Base-by-base conservation (phyloP, 768 basidiomycete genomes). In the Tylopilus subfusipes region DNA sequence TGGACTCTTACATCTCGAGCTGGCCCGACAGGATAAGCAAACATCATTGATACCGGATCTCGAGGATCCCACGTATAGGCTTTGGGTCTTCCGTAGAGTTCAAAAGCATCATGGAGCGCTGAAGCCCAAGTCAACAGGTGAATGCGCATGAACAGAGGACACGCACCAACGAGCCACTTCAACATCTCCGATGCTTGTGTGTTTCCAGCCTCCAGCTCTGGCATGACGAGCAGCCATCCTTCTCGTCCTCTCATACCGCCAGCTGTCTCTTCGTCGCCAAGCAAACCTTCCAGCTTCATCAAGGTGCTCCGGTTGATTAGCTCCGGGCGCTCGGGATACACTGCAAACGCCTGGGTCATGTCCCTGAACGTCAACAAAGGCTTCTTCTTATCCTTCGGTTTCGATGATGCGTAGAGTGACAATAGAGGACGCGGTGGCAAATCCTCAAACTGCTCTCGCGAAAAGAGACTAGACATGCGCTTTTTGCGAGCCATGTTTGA, bases 251-350 rank as follows among this genome's bases (percentile, higher is more conserved):
- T 81, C 79, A 93, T 85, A 4, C 70, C 71, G 25, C 81, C 82
- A n/a, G 80, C 76, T 12, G 88, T 83, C 25, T 83, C 78, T 64
- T 95, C 90, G 29, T 87, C 85, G 2, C 88, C 88, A 50, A 97
- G 80, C 24, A 78, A 73, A 11, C 93, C 96, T 66, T 98, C 94
- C 7, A 98, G 67, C 69, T 98, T 98, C 75, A 98, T 86, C 60
- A 99, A 73, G 1, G 92, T 93, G 59, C 93, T 94, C 62, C 84
- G 78, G 58, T 80, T 86, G 71, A 98, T 94, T 59, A 97, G 74
- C 61, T 93, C 91, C 11, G 92, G 90, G n/a, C 92, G 82, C 67
- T 98, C 96, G 2, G 96, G 96, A 68, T 94, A 99, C 10, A 99
- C 92, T 3, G 92, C 91, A 66, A 94, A 97, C 18, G 88, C 91